Percentiles rank a stretch among this genome's conserved stretches.
Evolutionary conservation across 1,284 basidiomycete genomes (phyloP).

Genomic region (Flammula alnicola): DNA sequence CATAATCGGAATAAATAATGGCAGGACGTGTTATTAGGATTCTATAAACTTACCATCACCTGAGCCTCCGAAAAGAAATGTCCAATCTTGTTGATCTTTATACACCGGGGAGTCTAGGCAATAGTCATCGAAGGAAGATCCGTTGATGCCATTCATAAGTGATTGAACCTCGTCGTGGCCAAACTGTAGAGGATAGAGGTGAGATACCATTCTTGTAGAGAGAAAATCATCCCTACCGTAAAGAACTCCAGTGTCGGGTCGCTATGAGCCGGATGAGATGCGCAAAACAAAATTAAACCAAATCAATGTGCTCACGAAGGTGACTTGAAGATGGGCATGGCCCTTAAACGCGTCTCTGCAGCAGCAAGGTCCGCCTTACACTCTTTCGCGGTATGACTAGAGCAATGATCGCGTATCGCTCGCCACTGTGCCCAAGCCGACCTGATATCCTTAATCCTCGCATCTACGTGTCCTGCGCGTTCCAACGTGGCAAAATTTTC

Average conservation of each 20-base stretch:
- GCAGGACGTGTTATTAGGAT: neutral
- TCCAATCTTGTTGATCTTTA: constrained; percentile 14
- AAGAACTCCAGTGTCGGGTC: constrained; percentile 23
- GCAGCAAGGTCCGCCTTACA: neutral
- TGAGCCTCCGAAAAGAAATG: constrained; percentile 26
- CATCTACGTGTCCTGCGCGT: constrained; percentile 2
- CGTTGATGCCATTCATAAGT: constrained; percentile 19
- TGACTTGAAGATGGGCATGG: constrained; percentile 20
- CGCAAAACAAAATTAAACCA: neutral
- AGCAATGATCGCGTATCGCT: constrained; percentile 4
- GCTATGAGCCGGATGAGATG: constrained; percentile 4
- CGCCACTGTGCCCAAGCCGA: constrained; percentile 17
- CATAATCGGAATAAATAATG: no score
- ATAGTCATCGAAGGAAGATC: constrained; percentile 8
- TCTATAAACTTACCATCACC: constrained; percentile 22
- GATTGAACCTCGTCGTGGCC: constrained; percentile 24
- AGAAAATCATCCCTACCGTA: constrained; percentile 7
- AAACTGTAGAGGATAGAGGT: constrained; percentile 14
- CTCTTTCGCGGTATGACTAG: neutral
- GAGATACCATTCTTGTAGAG: neutral
- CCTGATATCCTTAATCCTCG: constrained; percentile 15
- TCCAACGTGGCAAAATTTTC: constrained; percentile 2
- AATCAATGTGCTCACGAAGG: constrained; percentile 14
- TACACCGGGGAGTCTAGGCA: constrained; percentile 7
- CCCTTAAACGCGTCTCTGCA: constrained; percentile 16